A percentile compares a stretch with the other conserved stretches of the same genome.
phyloP scores from a whole-genome alignment of 495 filamentous ascomycete species.

The Paragyromitra xinjiangensis region DNA sequence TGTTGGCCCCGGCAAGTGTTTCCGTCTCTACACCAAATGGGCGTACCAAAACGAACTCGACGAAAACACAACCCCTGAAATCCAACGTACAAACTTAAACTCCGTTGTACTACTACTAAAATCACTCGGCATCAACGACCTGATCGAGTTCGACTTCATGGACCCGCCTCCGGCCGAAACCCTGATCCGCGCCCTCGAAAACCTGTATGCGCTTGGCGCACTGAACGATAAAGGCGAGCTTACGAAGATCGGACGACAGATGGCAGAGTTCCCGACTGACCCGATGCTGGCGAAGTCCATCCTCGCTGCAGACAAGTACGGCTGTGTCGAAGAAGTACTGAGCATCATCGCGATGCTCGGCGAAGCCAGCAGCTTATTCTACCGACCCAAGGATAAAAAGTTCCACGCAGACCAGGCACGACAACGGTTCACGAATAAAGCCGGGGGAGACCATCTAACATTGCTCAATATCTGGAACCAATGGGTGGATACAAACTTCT shows the following conservation, averaged over 20 bases:
- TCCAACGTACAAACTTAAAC: slow-evolving; percentile 88
- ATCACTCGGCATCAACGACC: slow-evolving; percentile 89
- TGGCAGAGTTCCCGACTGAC: slow-evolving; percentile 96
- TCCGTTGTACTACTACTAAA: slow-evolving; percentile 86
- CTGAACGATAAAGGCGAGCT: slow-evolving; percentile 89
- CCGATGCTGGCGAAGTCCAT: slow-evolving; percentile 92
- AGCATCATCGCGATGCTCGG: slow-evolving; percentile 93
- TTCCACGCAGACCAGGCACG: slow-evolving; percentile 92
- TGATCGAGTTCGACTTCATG: slow-evolving; percentile 96
- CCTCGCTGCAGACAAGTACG: slow-evolving; percentile 85
- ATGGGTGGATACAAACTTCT: slow-evolving; percentile 94
- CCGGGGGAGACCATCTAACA: slow-evolving; percentile 90
- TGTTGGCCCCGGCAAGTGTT: slow-evolving; percentile 92
- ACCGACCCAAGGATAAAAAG: slow-evolving; percentile 97
- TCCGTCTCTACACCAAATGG: slow-evolving; percentile 93
- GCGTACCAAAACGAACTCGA: slow-evolving; percentile 94
- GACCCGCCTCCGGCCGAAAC: slow-evolving; percentile 91
- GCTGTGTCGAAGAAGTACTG: slow-evolving; percentile 94
- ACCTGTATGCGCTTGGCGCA: slow-evolving; percentile 89
- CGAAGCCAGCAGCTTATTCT: slow-evolving; percentile 88
- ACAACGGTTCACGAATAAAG: slow-evolving; percentile 88
- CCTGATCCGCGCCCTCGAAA: slow-evolving; percentile 87
- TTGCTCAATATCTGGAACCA: slow-evolving; percentile 97
- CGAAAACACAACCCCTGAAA: slow-evolving; percentile 91
- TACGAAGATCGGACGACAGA: slow-evolving; percentile 90